phyloP scores from a whole-genome alignment of 2,329 filamentous ascomycete species.

The Alternaria sp. region DNA sequence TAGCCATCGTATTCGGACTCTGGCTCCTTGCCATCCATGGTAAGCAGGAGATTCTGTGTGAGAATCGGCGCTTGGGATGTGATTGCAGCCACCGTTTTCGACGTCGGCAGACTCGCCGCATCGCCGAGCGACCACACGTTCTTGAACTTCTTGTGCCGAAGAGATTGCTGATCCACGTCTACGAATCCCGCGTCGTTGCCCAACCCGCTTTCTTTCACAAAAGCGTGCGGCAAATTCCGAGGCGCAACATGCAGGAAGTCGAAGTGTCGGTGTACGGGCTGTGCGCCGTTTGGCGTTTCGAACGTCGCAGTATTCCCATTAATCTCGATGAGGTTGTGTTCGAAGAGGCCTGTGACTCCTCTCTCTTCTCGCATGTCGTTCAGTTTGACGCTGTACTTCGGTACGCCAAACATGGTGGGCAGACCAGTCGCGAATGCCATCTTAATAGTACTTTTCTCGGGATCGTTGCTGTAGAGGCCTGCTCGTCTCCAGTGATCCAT shows the following conservation, averaged over 20 bases:
- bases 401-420: constrained; percentile 49
- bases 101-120: constrained; percentile 45
- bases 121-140: constrained; percentile 50
- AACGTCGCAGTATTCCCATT: constrained; percentile 47
- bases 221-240: constrained; percentile 46
- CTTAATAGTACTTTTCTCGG: constrained; percentile 36
- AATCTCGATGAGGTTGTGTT: constrained; percentile 46
- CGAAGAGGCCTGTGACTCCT: constrained; percentile 47
- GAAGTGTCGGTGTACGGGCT: constrained; percentile 39
- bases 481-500: constrained; percentile 45
- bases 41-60: constrained; percentile 40
- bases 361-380: constrained; percentile 43
- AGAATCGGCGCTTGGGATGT: constrained; percentile 46
- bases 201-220: constrained; percentile 43
- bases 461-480: constrained; percentile 38
- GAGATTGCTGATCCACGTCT: constrained; percentile 43
- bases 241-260: constrained; percentile 47
- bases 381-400: constrained; percentile 46
- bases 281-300: constrained; percentile 26
- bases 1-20: constrained; percentile 45
- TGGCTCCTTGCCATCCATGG: constrained; percentile 33
- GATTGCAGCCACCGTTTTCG: constrained; percentile 49
- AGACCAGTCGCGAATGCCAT: constrained; percentile 49
- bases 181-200: constrained; percentile 46
- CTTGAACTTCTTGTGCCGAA: constrained; percentile 43